These are phyloP conservation scores for Saturnispora galanensis DNA, from an alignment of 805 yeast genomes.

Conservation along the genomic window DNA sequence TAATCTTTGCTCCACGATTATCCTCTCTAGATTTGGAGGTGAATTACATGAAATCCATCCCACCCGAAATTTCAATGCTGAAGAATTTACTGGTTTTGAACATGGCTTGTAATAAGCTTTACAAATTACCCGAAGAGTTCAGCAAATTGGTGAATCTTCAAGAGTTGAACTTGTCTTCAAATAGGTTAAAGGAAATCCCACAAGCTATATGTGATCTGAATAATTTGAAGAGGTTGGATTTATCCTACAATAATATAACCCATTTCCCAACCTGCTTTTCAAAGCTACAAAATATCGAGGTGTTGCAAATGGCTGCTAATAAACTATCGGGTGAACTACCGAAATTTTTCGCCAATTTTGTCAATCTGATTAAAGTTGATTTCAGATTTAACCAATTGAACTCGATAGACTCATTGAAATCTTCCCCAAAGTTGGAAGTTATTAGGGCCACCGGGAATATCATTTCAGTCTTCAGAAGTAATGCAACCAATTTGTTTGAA, in stretches of 20 bases:
- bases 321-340: conserved; percentile 46
- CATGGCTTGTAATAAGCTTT: conserved; percentile 67
- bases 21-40: conserved; percentile 64
- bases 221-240: conserved; percentile 55
- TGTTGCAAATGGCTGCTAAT: conserved; percentile 69
- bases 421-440: conserved; percentile 56
- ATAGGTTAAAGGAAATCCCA: conserved; percentile 54
- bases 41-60: conserved; percentile 60
- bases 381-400: conserved; percentile 55
- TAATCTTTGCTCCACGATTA: conserved; percentile 59
- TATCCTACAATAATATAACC: conserved; percentile 70
- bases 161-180: conserved; percentile 69
- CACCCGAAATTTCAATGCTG: conserved; percentile 45
- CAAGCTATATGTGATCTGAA: conserved; percentile 52
- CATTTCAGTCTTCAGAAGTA: conserved; percentile 59
- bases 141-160: conserved; percentile 44
- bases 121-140: conserved; percentile 51
- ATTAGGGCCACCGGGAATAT: conserved; percentile 65
- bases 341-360: conserved; percentile 39
- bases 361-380: conserved; percentile 60
- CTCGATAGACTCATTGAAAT: conserved; percentile 48
- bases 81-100: conserved; percentile 47
- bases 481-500: conserved; percentile 52
- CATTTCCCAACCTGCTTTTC: conserved; percentile 53
- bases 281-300: conserved; percentile 49